Percentiles rank a stretch among this genome's conserved stretches.
phyloP scores from a whole-genome alignment of 73 alveolate species.

The Effrenium voratum region DNA sequence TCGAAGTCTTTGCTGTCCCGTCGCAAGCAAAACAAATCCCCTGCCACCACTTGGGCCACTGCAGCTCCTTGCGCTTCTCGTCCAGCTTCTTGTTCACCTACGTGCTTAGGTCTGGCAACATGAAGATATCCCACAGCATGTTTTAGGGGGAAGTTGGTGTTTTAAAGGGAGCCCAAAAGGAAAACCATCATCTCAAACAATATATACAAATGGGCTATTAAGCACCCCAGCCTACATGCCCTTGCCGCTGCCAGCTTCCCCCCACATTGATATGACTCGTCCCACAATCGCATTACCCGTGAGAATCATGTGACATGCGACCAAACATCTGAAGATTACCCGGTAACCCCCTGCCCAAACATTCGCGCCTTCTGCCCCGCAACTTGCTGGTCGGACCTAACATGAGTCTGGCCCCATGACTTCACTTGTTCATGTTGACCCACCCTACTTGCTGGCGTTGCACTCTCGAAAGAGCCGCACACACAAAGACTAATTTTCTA shows the following conservation, averaged over 20 bases:
- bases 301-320: not conserved
- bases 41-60: not conserved
- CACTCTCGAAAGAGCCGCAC: too few species aligned
- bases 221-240: not conserved
- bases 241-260: not conserved
- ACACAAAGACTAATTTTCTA: not conserved
- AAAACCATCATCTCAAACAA: not conserved
- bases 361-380: slow-evolving; percentile 77
- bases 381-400: slow-evolving; percentile 64
- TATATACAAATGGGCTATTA: not conserved
- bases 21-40: not conserved
- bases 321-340: not conserved
- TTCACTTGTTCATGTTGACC: too few species aligned
- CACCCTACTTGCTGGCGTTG: too few species aligned
- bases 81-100: slow-evolving; percentile 87
- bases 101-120: not conserved
- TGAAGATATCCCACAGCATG: not conserved
- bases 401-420: not conserved
- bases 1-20: not conserved
- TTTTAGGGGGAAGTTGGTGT: not conserved
- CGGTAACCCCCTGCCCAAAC: not conserved
- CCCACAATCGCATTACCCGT: not conserved
- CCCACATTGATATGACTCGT: not conserved
- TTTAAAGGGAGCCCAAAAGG: not conserved
- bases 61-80: slow-evolving; percentile 83